Evolutionary conservation across 495 filamentous ascomycete genomes (phyloP), one percentile per base, ranked within the genome.

Genomic region (Physcia stellaris): DNA sequence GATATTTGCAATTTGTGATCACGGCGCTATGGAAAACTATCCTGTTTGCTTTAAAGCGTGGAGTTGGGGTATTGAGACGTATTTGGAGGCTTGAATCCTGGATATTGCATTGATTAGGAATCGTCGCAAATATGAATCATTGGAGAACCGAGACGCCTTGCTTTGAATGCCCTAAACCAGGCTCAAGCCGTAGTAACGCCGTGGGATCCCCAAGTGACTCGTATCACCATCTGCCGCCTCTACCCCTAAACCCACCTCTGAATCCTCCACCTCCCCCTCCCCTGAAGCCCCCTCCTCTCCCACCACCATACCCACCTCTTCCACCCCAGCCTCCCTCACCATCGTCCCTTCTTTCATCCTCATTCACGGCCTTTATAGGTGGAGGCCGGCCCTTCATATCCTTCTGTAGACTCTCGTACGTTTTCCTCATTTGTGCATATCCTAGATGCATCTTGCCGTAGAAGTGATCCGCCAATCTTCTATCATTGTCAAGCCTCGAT

Each of bases 371-470:
- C 46, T 80, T 70, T 32, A 62, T 56, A 15, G 79, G 74, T 11
- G 75, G 71, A 31, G 71, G 63, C n/a, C 80, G 58, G 4, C 78
- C 78, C 40, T 82, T 77, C 42, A 93, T 63, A 55, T 98, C 90
- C 59, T 83, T 83, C 39, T 79, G 79, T 40, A 98, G 70, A n/a
- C 68, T 63, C 46, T 94, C 90, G 49, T 67, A 82, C 10, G 82
- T 86, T 67, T 83, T 90, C 45, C 90, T 73, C 90, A 98, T 98
- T 62, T 93, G 83, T 24, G 90, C 88, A 55, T 95, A 98, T 0
- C 90, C 90, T 52, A 98, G 66, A 53, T 98, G 90, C 92, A 98
- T 96, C 66, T 98, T 98, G 22, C 90, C 90, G 56, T 93, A 96
- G 59, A 98, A 98, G 52, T 98, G 90, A 57, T 98, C 90, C 20